phyloP scores from a whole-genome alignment of 768 basidiomycete species.

The Hygrocybe coccinea region DNA sequence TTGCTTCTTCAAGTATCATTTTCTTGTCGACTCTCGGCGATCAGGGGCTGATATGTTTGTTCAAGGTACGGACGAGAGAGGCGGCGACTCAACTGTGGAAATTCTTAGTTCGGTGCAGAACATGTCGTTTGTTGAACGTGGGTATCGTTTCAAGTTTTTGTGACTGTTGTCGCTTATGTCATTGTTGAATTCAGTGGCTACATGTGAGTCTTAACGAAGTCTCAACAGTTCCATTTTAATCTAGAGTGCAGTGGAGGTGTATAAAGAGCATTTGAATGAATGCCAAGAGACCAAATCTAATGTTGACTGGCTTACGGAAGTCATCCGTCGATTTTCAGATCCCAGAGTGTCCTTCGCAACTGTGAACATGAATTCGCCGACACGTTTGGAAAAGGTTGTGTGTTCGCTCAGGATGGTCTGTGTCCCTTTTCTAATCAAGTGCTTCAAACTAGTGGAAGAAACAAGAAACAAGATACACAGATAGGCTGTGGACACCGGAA shows the following conservation, averaged over 20 bases:
- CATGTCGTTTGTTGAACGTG: conserved; percentile 65
- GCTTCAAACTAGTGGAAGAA: conserved; percentile 63
- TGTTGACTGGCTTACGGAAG: conserved; percentile 83
- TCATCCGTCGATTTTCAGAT: conserved; percentile 64
- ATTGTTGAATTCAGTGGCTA: conserved; percentile 4
- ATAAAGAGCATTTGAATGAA: conserved; percentile 52
- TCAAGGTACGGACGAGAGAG: conserved; percentile 59
- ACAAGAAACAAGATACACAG: conserved; percentile 56
- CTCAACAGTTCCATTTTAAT: conserved; percentile 5
- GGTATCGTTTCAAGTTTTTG: conserved; percentile 16
- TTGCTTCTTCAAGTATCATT: conserved; percentile 34
- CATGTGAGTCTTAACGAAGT: background rate
- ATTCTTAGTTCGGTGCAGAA: conserved; percentile 60
- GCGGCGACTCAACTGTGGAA: conserved; percentile 68
- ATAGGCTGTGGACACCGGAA: conserved; percentile 65
- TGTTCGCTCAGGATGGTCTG: background rate
- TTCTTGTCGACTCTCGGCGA: background rate
- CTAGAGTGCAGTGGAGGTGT: conserved; percentile 53
- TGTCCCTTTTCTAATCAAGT: background rate
- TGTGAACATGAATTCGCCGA: conserved; percentile 58
- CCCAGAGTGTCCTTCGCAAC: conserved; percentile 55
- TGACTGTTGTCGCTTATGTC: background rate
- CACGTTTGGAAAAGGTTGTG: conserved; percentile 61
- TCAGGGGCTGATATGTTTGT: conserved; percentile 15
- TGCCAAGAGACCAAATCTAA: conserved; percentile 49